These are phyloP conservation scores for Pulveroboletus sp. DNA, from an alignment of 768 basidiomycete species.

Conservation along the genomic window DNA sequence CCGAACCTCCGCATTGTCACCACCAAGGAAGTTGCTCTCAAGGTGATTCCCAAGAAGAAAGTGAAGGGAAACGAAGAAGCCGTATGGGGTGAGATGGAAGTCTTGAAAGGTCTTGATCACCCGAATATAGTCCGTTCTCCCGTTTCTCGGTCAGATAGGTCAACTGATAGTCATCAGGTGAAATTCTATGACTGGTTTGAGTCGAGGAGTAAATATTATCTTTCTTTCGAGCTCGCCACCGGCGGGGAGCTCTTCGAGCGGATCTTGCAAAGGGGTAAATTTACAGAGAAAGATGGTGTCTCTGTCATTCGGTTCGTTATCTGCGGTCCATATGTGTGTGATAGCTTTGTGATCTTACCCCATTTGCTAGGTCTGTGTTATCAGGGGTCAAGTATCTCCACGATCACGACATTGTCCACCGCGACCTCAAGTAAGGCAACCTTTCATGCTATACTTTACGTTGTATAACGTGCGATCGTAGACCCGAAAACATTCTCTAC, in stretches of 20 bases:
- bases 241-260: slow-evolving; percentile 95
- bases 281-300: slow-evolving; percentile 90
- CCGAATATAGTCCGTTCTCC: slow-evolving; percentile 72
- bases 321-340: background rate
- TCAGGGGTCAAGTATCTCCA: slow-evolving; percentile 88
- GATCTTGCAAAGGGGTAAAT: slow-evolving; percentile 80
- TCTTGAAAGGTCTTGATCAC: slow-evolving; percentile 85
- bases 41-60: slow-evolving; percentile 93
- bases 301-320: slow-evolving; percentile 60
- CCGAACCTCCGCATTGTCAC: slow-evolving; percentile 32
- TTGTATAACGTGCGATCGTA: slow-evolving; percentile 24
- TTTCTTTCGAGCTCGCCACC: slow-evolving; percentile 90
- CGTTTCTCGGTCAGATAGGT: background rate
- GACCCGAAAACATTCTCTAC: slow-evolving; percentile 96
- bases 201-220: slow-evolving; percentile 87
- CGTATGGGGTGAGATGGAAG: slow-evolving; percentile 93
- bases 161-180: slow-evolving; percentile 49
- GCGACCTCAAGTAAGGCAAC: slow-evolving; percentile 79
- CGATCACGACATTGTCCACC: slow-evolving; percentile 88
- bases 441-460: background rate
- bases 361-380: slow-evolving; percentile 60
- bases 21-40: slow-evolving; percentile 75
- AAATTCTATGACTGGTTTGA: slow-evolving; percentile 98
- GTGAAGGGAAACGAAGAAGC: slow-evolving; percentile 86
- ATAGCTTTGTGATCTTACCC: background rate